Evolutionary conservation across 768 basidiomycete genomes (phyloP), one percentile per base, ranked within the genome.

Genomic region (Russula foetens): DNA sequence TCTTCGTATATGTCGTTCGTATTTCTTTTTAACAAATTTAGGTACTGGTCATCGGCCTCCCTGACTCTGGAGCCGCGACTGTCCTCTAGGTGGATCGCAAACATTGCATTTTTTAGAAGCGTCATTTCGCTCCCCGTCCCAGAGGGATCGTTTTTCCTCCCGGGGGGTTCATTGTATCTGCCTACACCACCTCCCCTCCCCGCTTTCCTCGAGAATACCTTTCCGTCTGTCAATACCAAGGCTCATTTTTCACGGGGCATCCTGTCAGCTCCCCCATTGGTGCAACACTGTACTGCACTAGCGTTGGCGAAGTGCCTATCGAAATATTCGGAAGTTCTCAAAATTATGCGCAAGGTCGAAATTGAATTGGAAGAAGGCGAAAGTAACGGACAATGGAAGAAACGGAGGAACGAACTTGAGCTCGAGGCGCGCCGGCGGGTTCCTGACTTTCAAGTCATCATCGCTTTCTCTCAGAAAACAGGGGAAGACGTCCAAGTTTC

Each of bases 51-150:
- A 15, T 77, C 77, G 1, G 83, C 81, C 4, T 79, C 79, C 2
- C 73, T 92, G 35, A 88, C 90, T 0, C 77, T 95, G 5, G 92
- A 96, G 67, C 92, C 93, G 0, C 84, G 92, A 3, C 79, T 94
- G 6, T 90, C 90, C 0, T 89, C 89, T 0, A 88, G 86, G 69
- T 98, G 96, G 94, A 85, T 98, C 33, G 83, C 88, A 0, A 96
- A 93, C 59, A 85, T 97, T 64, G 77, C 90, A 5, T 88, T 94
- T 68, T 83, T 91, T 43, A 90, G 87, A 2, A 78, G 79, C 8
- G 80, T 98, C 55, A 78, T 97, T 53, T 86, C 89, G 0, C 79
- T 93, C 0, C 84, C 90, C 0, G 74, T 93, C 2, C 92, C 94
- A 0, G 65, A 75, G 0, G 66, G 75, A 0, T 81, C 81, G 0